Evolutionary conservation across 208 protist genomes (phyloP).

Genomic region (Paratrypanosoma confusum): DNA sequence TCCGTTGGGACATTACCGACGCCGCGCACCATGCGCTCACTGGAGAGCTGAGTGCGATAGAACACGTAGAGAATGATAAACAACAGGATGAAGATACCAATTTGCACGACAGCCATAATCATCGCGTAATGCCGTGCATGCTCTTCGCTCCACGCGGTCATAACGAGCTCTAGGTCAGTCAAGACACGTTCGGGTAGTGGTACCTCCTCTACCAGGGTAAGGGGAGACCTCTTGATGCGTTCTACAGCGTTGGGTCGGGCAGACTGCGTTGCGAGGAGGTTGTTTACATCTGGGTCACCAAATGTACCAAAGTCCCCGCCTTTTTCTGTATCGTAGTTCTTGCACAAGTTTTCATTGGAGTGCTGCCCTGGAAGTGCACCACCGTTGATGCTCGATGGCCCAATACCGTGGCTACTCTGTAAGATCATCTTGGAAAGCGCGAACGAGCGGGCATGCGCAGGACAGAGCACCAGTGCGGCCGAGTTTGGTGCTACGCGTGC

Average conservation of each 20-base stretch:
- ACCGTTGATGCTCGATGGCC: too few species aligned
- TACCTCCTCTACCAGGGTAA: slow-evolving; percentile 78
- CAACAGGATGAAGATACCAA: slow-evolving; percentile 54
- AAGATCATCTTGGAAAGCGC: too few species aligned
- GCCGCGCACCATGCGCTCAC: slow-evolving; percentile 66
- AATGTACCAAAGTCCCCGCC: too few species aligned
- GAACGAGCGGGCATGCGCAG: too few species aligned
- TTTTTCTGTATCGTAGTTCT: too few species aligned
- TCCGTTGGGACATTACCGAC: slow-evolving; percentile 75
- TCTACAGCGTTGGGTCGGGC: slow-evolving; percentile 54
- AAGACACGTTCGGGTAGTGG: slow-evolving; percentile 59
- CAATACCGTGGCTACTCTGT: too few species aligned
- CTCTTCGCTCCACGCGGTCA: slow-evolving; percentile 86
- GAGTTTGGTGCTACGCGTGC: too few species aligned
- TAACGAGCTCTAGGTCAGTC: slow-evolving; percentile 75
- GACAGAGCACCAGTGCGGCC: too few species aligned
- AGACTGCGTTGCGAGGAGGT: too few species aligned
- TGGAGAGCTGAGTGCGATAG: slow-evolving; percentile 67
- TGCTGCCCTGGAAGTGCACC: too few species aligned
- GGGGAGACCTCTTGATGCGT: slow-evolving; percentile 51
- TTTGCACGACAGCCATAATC: slow-evolving; percentile 44
- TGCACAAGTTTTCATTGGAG: too few species aligned
- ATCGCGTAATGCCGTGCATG: slow-evolving; percentile 66
- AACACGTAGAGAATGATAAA: slow-evolving; percentile 77
- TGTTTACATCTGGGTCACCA: too few species aligned